Evolutionary conservation across 768 basidiomycete genomes (phyloP).

Genomic region (Pleurotus platypus): DNA sequence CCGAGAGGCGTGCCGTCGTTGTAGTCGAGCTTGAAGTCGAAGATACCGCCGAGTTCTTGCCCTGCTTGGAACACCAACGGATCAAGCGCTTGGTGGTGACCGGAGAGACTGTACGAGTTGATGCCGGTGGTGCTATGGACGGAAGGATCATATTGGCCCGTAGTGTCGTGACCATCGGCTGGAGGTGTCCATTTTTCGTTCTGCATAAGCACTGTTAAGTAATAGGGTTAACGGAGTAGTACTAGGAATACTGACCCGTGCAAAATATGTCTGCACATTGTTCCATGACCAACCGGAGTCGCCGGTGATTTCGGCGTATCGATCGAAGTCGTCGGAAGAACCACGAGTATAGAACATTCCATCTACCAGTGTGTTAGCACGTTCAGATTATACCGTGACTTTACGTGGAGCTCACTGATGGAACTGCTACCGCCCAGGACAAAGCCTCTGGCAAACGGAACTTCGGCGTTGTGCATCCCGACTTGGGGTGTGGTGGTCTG

Average conservation of each 20-base stretch:
- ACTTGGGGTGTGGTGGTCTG: slow-evolving; percentile 16
- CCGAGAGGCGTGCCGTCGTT: slow-evolving; percentile 25
- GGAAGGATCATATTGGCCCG: slow-evolving; percentile 22
- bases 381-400: background rate
- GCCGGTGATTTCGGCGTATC: slow-evolving; percentile 18
- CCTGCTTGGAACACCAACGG: slow-evolving; percentile 19
- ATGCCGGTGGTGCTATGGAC: slow-evolving; percentile 23
- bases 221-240: background rate
- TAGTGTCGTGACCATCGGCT: slow-evolving; percentile 23
- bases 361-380: slow-evolving; percentile 12
- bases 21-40: slow-evolving; percentile 25
- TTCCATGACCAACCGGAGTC: slow-evolving; percentile 28
- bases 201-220: slow-evolving; percentile 11
- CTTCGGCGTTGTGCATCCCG: slow-evolving; percentile 11
- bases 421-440: slow-evolving; percentile 16
- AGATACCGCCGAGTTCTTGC: slow-evolving; percentile 14
- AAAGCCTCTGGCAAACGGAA: slow-evolving; percentile 15
- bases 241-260: slow-evolving; percentile 12
- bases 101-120: slow-evolving; percentile 19
- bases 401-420: slow-evolving; percentile 16
- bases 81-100: slow-evolving; percentile 16
- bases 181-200: slow-evolving; percentile 23
- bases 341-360: slow-evolving; percentile 24
- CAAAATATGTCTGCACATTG: slow-evolving; percentile 18
- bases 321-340: slow-evolving; percentile 9